These are phyloP conservation scores for Penicillium simplicissimum DNA, from an alignment of 495 filamentous ascomycete genomes.

Conservation along the genomic window DNA sequence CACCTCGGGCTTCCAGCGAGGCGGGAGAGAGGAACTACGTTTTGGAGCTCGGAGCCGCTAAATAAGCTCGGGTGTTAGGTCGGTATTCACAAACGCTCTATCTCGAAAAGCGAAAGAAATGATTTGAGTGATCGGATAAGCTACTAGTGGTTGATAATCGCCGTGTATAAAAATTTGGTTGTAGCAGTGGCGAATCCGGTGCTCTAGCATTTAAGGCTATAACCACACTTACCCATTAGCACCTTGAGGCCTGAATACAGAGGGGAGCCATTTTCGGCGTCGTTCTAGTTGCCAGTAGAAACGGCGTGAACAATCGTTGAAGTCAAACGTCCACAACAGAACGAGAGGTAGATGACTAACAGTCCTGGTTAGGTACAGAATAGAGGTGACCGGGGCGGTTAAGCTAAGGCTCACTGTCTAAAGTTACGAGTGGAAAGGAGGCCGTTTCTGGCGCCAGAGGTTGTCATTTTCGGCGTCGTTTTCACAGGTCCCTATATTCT, in stretches of 20 bases:
- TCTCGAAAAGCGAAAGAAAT: slow-evolving; percentile 33
- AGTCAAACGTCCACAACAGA: no score
- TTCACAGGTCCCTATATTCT: not conserved
- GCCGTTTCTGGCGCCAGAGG: no score
- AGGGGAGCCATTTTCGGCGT: no score
- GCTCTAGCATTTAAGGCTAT: slow-evolving; percentile 5
- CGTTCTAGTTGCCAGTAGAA: no score
- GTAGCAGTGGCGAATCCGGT: slow-evolving; percentile 15
- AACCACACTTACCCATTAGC: slow-evolving; percentile 24
- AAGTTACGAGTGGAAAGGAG: no score
- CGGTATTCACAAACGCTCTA: slow-evolving; percentile 26
- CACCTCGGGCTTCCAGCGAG: slow-evolving; percentile 29
- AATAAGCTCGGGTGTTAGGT: slow-evolving; percentile 32
- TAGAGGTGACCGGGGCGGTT: no score
- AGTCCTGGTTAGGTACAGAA: no score
- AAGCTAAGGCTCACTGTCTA: no score
- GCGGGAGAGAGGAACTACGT: slow-evolving; percentile 20
- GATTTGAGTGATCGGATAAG: slow-evolving; percentile 34
- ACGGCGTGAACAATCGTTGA: no score
- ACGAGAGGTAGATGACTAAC: no score
- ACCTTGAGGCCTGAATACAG: slow-evolving; percentile 17
- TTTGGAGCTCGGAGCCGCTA: slow-evolving; percentile 31
- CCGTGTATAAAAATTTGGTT: slow-evolving; percentile 38
- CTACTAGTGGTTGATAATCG: slow-evolving; percentile 34
- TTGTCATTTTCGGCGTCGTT: no score